A percentile compares a stretch with the other conserved stretches of the same genome.
phyloP scores from a whole-genome alignment of 768 basidiomycete genomes.

The Psilocybe azurescens region DNA sequence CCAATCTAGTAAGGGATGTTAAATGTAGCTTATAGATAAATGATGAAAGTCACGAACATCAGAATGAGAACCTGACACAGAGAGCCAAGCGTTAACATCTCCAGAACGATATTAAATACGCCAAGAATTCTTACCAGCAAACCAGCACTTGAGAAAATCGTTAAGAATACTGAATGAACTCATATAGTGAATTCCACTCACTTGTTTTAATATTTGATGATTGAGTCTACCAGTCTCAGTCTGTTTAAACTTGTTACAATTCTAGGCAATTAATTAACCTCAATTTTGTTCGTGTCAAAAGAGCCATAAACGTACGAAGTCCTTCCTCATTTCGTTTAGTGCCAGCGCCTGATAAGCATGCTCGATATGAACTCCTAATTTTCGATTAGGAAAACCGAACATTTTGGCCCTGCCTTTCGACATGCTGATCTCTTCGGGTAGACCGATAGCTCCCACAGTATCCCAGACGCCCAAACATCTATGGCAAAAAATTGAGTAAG shows the following conservation, averaged over 20 bases:
- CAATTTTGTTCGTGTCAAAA: neutral
- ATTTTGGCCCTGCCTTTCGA: constrained; percentile 50
- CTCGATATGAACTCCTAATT: constrained; percentile 67
- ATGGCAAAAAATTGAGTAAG: constrained; percentile 7
- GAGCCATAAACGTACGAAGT: constrained; percentile 58
- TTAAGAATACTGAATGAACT: neutral
- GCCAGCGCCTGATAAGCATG: constrained; percentile 74
- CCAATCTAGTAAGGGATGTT: constrained; percentile 51
- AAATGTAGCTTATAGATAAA: neutral
- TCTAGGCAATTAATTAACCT: constrained; percentile 35
- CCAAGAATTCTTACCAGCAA: constrained; percentile 51
- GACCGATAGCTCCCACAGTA: constrained; percentile 75
- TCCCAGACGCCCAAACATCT: constrained; percentile 80
- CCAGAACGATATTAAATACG: neutral
- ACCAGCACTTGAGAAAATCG: constrained; percentile 61
- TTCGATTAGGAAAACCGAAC: constrained; percentile 69
- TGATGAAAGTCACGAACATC: constrained; percentile 39
- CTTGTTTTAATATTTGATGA: constrained; percentile 68
- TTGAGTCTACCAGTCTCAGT: constrained; percentile 54
- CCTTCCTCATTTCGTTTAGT: constrained; percentile 66
- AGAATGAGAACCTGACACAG: constrained; percentile 39
- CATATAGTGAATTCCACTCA: constrained; percentile 25
- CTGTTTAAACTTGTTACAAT: constrained; percentile 68
- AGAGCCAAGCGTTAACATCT: neutral
- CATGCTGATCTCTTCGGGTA: constrained; percentile 67